Base-by-base conservation (phyloP, 2,329 filamentous ascomycete species). In the Paecilomyces formosus region DNA sequence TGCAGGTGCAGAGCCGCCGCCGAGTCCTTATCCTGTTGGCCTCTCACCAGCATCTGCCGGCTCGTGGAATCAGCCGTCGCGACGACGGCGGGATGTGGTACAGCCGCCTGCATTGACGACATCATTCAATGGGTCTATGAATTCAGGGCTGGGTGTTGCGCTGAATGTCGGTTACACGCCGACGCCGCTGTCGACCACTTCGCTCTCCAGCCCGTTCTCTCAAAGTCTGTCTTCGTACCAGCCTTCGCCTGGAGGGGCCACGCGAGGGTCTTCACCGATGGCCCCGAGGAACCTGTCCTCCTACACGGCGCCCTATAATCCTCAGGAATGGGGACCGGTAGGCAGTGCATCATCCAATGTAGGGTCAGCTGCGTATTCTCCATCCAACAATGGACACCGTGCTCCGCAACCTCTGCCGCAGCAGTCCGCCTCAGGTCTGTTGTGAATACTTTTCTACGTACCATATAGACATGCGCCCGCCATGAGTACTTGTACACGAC, bases 221-320 rank as follows among this genome's bases (percentile, higher is more conserved):
- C 73, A 71, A 58, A 63, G 65, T 59, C 65, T 70, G 55, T 74
- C 76, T 53, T 69, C 75, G 12, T 73, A 69, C 51, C 65, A 75
- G 35, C 60, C 69, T 35, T 73, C 76, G 22, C 73, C 76, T 3
- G 68, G 66, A 7, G 70, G 70, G 28, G 66, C 69, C 57, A 68
- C 72, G 11, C 67, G 72, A 56, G 74, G 70, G 21, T 66, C 70
- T 11, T 74, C 76, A 57, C 74, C 77, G 26, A 76, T 79, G 76
- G 68, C 74, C n/a, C 70, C 72, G 53, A 74, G 78, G 61, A 70
- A 74, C 53, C 57, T 66, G 7, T 58, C 68, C 28, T 65, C 67
- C 30, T 79, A 78, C 61, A 78, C 68, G 65, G 71, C 74, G 24
- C 72, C 76, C 8, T 81, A 81, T 61, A 79, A 81, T 62, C 78